These are phyloP conservation scores for Pseudocercospora vitis DNA, from an alignment of 2,329 filamentous ascomycete genomes.

Conservation along the genomic window DNA sequence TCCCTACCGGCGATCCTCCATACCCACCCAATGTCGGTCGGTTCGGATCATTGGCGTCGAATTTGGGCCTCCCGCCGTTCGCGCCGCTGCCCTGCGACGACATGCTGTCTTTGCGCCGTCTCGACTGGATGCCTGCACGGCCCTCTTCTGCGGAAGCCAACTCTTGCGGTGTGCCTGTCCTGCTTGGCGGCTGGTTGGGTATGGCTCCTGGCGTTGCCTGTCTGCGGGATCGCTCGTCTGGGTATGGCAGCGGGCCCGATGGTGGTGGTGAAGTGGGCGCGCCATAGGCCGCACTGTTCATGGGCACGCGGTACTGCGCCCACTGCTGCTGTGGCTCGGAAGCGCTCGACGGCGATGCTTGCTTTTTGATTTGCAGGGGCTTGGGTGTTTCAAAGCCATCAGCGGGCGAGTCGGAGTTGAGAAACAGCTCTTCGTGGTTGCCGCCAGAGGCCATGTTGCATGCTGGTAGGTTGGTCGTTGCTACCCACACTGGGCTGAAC, in stretches of 20 bases:
- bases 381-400: slow-evolving; percentile 29
- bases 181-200: slow-evolving; percentile 21
- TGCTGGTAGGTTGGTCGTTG: slow-evolving; percentile 9
- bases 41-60: slow-evolving; percentile 51
- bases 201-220: slow-evolving; percentile 24
- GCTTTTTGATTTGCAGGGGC: slow-evolving; percentile 38
- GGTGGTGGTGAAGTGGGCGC: slow-evolving; percentile 37
- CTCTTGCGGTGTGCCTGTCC: slow-evolving; percentile 32
- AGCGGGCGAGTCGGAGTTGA: slow-evolving; percentile 22
- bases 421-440: slow-evolving; percentile 28
- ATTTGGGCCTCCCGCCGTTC: slow-evolving; percentile 40
- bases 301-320: slow-evolving; percentile 37
- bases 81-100: slow-evolving; percentile 34
- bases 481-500: background rate
- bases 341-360: slow-evolving; percentile 21
- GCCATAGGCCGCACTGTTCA: slow-evolving; percentile 34
- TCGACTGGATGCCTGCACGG: slow-evolving; percentile 21
- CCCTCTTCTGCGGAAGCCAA: slow-evolving; percentile 29
- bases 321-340: slow-evolving; percentile 36
- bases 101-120: slow-evolving; percentile 34
- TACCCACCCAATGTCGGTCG: slow-evolving; percentile 50
- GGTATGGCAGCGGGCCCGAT: slow-evolving; percentile 34
- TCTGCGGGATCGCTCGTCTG: slow-evolving; percentile 31
- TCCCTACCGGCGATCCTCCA: slow-evolving; percentile 36
- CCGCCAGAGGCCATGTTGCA: slow-evolving; percentile 18